Base-by-base conservation (phyloP, 179 eudicot genomes). In the Silene coronaria region DNA sequence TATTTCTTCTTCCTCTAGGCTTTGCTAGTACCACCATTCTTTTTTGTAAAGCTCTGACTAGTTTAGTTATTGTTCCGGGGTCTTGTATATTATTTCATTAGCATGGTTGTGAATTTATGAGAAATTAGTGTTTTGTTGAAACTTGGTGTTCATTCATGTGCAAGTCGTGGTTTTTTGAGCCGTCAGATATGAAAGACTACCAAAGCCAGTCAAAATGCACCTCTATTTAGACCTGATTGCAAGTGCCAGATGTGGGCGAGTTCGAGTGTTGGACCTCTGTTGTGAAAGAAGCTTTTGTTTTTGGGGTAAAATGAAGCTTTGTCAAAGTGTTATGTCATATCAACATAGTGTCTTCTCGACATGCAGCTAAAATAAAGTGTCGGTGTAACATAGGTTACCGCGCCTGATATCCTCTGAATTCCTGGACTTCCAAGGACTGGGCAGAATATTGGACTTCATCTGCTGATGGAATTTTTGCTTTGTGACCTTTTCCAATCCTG, bases 21-120 rank as follows among this genome's bases (percentile, higher is more conserved):
- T 75, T 58, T 28, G 76, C n/a, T 22, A 30, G 67, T 61, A 46
- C 53, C 72, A 2, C 55, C n/a, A 65, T 76, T 81, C 53, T 71
- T 79, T 79, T 72, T 71, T 81, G 79, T 84, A 79, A 81, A 81
- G 84, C 63, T 42, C 75, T 73, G 71, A 59, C 80, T 73, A 72
- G 78, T 76, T 70, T 53, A n/a, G n/a, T n/a, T n/a, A 73, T 76
- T 76, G 72, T 2, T 72, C 51, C 60, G 42, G 69, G 58, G 59
- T 46, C 73, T 68, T 84, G 82, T 84, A 81, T 77, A 26, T 70
- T 42, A 67, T 70, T 70, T 51, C 67, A 72, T 75, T 75, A 63
- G 75, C 79, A 72, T 75, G 71, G 28, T 75, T 80, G 27, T 77
- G 82, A 72, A 67, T 73, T 57, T 76, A 55, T 68, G 46, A 79